Percentiles rank a stretch among this genome's conserved stretches.
phyloP scores from a whole-genome alignment of 2,329 filamentous ascomycete species.

The Penicillium sp. region DNA sequence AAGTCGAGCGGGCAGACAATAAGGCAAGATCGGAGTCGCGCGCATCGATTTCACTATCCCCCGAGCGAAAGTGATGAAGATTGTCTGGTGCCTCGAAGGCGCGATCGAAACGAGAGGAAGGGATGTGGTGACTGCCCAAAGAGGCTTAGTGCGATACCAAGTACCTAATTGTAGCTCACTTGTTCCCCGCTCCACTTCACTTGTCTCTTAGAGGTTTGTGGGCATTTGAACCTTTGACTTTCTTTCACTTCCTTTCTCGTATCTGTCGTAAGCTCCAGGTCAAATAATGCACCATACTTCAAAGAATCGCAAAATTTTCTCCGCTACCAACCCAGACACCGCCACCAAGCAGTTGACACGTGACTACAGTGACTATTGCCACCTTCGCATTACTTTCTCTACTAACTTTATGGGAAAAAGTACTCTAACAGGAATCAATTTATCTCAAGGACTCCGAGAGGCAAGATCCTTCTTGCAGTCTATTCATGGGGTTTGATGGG shows the following conservation, averaged over 20 bases:
- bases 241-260: background rate
- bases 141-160: constrained; percentile 5
- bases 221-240: too few relatives aligned
- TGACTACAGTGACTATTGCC: too few relatives aligned
- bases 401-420: too few relatives aligned
- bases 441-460: too few relatives aligned
- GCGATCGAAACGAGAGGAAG: constrained; percentile 5
- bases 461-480: background rate
- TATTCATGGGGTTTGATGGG: background rate
- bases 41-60: constrained; percentile 13
- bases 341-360: too few relatives aligned
- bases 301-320: too few relatives aligned
- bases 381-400: too few relatives aligned
- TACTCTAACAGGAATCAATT: too few relatives aligned
- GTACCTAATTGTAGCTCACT: background rate
- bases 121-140: constrained; percentile 8
- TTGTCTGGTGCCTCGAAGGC: background rate
- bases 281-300: too few relatives aligned
- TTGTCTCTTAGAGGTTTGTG: too few relatives aligned
- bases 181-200: background rate
- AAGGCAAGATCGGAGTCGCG: constrained; percentile 7
- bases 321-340: too few relatives aligned
- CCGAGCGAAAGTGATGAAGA: background rate
- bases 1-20: constrained; percentile 16
- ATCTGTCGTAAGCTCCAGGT: too few relatives aligned